Base-by-base conservation (phyloP, 495 filamentous ascomycete genomes). In the Daldinia vernicosa region DNA sequence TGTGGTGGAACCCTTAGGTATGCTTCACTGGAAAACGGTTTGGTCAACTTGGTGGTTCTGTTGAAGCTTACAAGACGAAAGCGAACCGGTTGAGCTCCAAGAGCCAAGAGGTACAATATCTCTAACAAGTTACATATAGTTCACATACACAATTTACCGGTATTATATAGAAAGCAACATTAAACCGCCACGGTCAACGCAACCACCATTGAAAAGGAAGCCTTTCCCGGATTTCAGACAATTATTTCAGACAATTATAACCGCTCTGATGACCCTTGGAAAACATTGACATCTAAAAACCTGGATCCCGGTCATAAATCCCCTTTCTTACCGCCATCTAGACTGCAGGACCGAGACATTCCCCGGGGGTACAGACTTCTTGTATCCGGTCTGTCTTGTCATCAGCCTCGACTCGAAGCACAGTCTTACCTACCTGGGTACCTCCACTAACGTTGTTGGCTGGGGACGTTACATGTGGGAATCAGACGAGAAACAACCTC, bases 401-500 rank as follows among this genome's bases (percentile, higher is more conserved):
- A 67, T 56, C 69, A 72, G 69, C 69, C 63, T 72, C 60, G 69
- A 71, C 35, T 60, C 57, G 33, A 71, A 71, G 52, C 22, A 58
- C 54, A 55, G 45, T 59, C 63, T 63, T 71, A 63, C 51, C 63
- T 55, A 63, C 51, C 43, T 67, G 24, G 59, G 63, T 63, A 67
- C 47, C 15, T 63, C 43, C 14, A 47, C 53, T 67, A 54, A 56
- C 37, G 26, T 43, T 63, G 69, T 72, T 64, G 63, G 69, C 54
- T 51, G 27, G 64, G 28, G 69, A 64, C 69, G 64, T 72, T 72
- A 64, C 69, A 72, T 72, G 69, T 64, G 62, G 57, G 35, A 67
- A 67, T 72, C 69, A 32, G 64, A 72, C 60, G 60, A 72, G 58
- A 14, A 53, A 63, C 53, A 60, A 30, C 51, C 45, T 60, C 43